Conservation (phyloP, 208 protist genomes). For the Leishmania tropica region DNA sequence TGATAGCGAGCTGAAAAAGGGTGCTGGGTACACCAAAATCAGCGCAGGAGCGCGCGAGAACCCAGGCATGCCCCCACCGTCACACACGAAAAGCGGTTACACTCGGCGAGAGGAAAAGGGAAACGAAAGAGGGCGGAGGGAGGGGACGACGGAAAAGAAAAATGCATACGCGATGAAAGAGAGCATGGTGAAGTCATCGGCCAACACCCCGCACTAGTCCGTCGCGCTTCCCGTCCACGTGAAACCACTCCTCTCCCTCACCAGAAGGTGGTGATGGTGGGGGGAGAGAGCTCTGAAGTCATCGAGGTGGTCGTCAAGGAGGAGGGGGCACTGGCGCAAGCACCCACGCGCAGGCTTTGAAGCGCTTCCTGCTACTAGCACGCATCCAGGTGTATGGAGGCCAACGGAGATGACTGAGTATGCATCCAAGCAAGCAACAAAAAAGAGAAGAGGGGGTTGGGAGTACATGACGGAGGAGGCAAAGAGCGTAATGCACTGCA, state of each 20-base stretch:
- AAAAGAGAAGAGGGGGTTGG: background rate
- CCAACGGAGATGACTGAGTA: background rate
- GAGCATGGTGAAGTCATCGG: background rate
- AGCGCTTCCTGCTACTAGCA: background rate
- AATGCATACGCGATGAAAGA: background rate
- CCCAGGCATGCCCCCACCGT: too few species aligned
- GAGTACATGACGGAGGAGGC: too few species aligned
- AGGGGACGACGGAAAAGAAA: background rate
- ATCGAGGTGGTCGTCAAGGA: background rate
- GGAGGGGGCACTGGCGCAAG: background rate
- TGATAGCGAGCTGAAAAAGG: too few species aligned
- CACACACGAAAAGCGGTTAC: too few species aligned
- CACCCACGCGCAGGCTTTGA: background rate
- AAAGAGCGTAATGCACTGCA: too few species aligned
- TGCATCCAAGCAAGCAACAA: background rate
- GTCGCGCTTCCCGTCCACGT: background rate
- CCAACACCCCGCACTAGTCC: background rate
- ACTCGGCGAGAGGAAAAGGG: background rate
- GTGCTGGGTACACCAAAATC: too few species aligned
- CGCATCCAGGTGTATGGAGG: background rate
- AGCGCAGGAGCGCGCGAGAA: too few species aligned
- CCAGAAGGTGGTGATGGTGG: background rate
- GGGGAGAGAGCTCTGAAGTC: background rate
- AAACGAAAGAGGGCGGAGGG: background rate
- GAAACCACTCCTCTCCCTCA: background rate